A percentile compares a stretch with the other conserved stretches of the same genome.
Conservation (phyloP, 2,329 filamentous ascomycete genomes). For the Colletotrichum gloeosporioides region DNA sequence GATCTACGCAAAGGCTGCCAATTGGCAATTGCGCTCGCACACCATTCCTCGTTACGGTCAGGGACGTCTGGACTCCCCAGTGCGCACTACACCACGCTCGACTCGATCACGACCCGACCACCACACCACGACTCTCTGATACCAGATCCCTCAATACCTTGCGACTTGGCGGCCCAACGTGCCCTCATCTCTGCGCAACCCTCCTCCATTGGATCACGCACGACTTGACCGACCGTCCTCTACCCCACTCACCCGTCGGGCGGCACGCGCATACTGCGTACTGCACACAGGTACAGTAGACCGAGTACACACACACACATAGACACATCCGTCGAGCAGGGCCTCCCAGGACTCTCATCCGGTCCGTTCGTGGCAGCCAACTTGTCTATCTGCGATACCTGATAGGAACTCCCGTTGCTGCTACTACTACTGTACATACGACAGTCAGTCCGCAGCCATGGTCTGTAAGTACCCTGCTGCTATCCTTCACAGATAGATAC, state of each 20-base stretch:
- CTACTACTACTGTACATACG: not conserved
- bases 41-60: slow-evolving; percentile 4
- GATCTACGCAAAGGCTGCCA: slow-evolving; percentile 8
- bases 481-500: not conserved
- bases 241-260: slow-evolving; percentile 17
- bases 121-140: not conserved
- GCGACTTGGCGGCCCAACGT: slow-evolving; percentile 18
- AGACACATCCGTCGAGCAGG: not conserved
- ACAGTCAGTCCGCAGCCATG: not conserved
- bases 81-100: not conserved
- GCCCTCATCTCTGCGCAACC: not conserved
- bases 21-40: slow-evolving; percentile 13
- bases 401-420: not conserved
- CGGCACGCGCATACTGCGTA: not conserved
- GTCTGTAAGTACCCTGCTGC: slow-evolving; percentile 20
- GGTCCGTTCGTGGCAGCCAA: not conserved
- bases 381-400: not conserved
- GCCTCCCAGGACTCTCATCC: not conserved
- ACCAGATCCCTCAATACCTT: slow-evolving; percentile 13
- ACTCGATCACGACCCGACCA: slow-evolving; percentile 1
- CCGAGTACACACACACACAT: not conserved
- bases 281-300: not conserved
- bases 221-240: slow-evolving; percentile 10
- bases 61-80: not conserved
- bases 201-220: slow-evolving; percentile 5